Evolutionary conservation across 2,329 filamentous ascomycete species (phyloP).

Genomic region (Fusarium mundagurra): DNA sequence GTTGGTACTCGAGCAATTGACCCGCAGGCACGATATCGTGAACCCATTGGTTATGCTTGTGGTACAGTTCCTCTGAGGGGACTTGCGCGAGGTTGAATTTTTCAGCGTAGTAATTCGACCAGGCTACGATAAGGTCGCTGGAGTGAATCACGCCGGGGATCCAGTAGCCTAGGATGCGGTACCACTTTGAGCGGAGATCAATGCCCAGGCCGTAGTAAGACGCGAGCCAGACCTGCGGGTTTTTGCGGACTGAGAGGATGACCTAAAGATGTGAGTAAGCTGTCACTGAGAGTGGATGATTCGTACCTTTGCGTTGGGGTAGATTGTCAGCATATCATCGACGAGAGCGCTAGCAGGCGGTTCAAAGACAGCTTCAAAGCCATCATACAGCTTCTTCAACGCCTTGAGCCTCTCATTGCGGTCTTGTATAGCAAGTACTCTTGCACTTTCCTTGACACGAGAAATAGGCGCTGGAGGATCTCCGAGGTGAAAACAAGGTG

Average conservation of each 20-base stretch:
- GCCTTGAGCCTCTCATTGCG: constrained; percentile 29
- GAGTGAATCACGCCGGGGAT: constrained; percentile 32
- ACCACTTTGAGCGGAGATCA: constrained; percentile 26
- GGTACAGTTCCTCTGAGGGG: constrained; percentile 23
- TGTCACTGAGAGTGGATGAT: rapidly evolving
- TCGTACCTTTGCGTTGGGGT: constrained; percentile 25
- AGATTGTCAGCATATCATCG: constrained; percentile 29
- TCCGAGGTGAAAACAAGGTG: constrained; percentile 30
- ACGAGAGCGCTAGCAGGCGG: constrained; percentile 30
- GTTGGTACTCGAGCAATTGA: constrained; percentile 30
- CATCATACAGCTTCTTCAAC: constrained; percentile 24
- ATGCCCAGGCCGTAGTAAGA: constrained; percentile 33
- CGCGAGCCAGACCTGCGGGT: constrained; percentile 31
- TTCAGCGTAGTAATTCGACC: constrained; percentile 24
- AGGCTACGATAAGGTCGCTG: constrained; percentile 29
- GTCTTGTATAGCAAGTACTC: constrained; percentile 20
- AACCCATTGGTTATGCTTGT: constrained; percentile 31
- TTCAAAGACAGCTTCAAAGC: constrained; percentile 34
- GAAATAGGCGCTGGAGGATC: constrained; percentile 30
- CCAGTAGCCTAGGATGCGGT: constrained; percentile 30
- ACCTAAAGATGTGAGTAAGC: constrained; percentile 4
- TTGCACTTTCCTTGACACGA: constrained; percentile 29
- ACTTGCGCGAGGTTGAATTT: constrained; percentile 18
- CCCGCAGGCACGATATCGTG: constrained; percentile 19
- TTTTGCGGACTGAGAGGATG: constrained; percentile 31